Conservation (phyloP, 352 stramenopile genomes). For the Plasmopara viticola region DNA sequence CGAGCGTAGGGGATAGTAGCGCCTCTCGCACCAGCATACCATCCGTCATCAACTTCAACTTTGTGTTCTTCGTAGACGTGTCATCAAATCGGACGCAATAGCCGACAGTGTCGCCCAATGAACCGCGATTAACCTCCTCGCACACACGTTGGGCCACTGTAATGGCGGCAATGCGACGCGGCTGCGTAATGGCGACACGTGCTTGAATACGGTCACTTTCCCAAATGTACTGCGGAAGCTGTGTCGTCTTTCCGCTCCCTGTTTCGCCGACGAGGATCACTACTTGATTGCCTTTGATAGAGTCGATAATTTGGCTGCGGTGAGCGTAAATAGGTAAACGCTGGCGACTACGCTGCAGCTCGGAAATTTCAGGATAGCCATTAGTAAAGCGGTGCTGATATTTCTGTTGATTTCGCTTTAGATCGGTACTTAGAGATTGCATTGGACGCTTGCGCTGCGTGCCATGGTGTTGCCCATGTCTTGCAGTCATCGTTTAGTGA, state of each 20-base stretch:
- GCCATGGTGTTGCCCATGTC: conserved; percentile 2
- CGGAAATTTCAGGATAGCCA: conserved; percentile 17
- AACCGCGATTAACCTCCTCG: conserved; percentile 45
- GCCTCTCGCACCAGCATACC: conserved; percentile 89
- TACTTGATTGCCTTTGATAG: conserved; percentile 57
- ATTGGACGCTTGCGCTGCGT: conserved; percentile 24
- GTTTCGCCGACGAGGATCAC: conserved; percentile 88
- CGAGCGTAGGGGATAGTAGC: conserved; percentile 61
- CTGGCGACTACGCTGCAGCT: conserved; percentile 56
- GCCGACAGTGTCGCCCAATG: conserved; percentile 69
- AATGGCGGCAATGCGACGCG: conserved; percentile 73
- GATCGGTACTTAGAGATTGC: conserved; percentile 5
- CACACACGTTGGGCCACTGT: conserved; percentile 79
- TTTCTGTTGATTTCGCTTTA: conserved; percentile 25
- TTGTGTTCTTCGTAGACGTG: conserved; percentile 77
- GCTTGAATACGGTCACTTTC: conserved; percentile 41
- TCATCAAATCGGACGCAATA: conserved; percentile 95
- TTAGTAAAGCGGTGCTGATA: conserved; percentile 12
- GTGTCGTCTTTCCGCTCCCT: conserved; percentile 88
- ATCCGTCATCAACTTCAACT: conserved; percentile 93
- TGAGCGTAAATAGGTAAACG: conserved; percentile 71
- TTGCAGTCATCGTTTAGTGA: conserved; percentile 17
- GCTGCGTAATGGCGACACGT: conserved; percentile 77
- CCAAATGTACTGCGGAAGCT: conserved; percentile 85
- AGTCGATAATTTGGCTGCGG: conserved; percentile 60